Base-by-base conservation (phyloP, 192 early-diverging fungal genomes). In the Coemansia sp. region DNA sequence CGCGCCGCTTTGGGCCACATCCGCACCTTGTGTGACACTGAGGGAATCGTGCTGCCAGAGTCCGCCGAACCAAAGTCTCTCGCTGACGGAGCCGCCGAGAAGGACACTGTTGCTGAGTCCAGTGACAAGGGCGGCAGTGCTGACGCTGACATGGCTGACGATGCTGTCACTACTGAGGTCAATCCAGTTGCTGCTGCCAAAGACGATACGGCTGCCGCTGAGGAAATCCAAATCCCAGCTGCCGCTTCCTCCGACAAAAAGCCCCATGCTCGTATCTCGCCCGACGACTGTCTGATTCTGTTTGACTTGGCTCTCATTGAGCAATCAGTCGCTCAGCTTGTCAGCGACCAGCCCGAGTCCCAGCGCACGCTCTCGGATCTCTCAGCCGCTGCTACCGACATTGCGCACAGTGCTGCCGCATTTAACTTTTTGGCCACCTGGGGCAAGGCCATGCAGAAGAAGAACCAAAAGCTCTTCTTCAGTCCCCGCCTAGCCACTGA, bases 301-400 rank as follows among this genome's bases (percentile, higher is more conserved):
- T 86, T 82, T 39, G 84, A 90, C 50, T 69, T 91, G 56, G 94
- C 91, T 2, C 60, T 97, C 14, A 80, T 93, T 21, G 87, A 92
- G 64, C 92, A 93, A 53, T 81, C 86, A 3, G 88, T 85, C 34
- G 90, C 90, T 4, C 87, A 87, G 48, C 65, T 91, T 10, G 81
- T 90, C 39, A 84, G 87, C 31, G 90, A 93, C 33, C 82, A 82
- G 45, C 69, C 86, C 3, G 62, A 68, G 2, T 82, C 88, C 21
- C 71, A 80, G 48, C 81, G 88, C 29, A 80, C 85, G 1, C 60
- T 89, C 0, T 40, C 40, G 6, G 72, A 77, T 8, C 75, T 96
- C 50, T 60, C 82, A 4, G 34, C 63, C 4, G 87, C 89, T 1
- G 62, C 83, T 5, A 63, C 56, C 8, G 85, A 83, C 3, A 59